Conservation (phyloP, 140 eudicot species). For the Stevia rebaudiana region DNA sequence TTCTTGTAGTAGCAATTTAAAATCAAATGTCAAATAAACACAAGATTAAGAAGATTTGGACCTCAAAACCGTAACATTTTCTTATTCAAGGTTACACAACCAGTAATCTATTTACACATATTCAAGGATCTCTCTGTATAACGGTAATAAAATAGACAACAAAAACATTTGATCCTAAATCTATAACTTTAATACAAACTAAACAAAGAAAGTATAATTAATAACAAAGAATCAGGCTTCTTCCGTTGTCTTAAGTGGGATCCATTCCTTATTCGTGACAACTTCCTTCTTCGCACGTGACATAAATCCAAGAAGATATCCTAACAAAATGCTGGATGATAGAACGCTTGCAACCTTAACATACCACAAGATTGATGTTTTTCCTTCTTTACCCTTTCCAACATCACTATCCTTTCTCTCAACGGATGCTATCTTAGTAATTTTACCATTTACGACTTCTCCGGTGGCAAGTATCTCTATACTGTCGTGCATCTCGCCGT, state of each 20-base stretch:
- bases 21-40: background rate
- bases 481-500: slow-evolving; percentile 75
- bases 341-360: slow-evolving; percentile 41
- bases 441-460: slow-evolving; percentile 45
- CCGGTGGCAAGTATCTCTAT: slow-evolving; percentile 83
- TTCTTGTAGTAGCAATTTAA: background rate
- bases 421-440: background rate
- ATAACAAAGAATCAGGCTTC: slow-evolving; percentile 32
- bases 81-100: slow-evolving; percentile 8
- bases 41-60: background rate
- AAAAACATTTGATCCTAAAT: slow-evolving; percentile 11
- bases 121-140: background rate
- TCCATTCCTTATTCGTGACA: slow-evolving; percentile 46
- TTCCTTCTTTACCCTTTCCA: slow-evolving; percentile 17
- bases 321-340: slow-evolving; percentile 50
- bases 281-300: slow-evolving; percentile 47
- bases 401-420: background rate
- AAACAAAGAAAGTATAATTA: background rate
- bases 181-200: slow-evolving; percentile 8
- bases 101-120: slow-evolving; percentile 21
- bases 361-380: slow-evolving; percentile 34
- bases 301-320: slow-evolving; percentile 63
- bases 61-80: slow-evolving; percentile 1
- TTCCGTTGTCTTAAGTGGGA: slow-evolving; percentile 55
- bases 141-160: background rate